Conservation (phyloP, 805 yeast genomes). For the Schizosaccharomyces cryophilus region DNA sequence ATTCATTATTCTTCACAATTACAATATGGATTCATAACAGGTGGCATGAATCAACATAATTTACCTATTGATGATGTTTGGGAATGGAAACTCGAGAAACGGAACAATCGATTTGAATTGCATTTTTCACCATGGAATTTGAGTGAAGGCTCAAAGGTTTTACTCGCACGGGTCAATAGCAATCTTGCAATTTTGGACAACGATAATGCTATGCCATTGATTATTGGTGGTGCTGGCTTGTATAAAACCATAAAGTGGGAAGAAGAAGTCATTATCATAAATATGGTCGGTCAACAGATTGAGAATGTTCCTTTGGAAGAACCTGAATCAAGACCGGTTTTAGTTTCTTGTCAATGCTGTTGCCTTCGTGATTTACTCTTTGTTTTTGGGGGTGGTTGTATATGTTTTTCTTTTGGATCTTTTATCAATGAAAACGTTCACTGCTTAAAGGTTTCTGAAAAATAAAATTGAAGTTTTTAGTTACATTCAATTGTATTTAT, state of each 20-base stretch:
- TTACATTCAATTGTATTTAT: not conserved
- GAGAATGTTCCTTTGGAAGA: not conserved
- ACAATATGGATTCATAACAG: not conserved
- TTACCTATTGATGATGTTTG: not conserved
- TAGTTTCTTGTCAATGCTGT: constrained; percentile 6
- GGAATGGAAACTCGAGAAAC: not conserved
- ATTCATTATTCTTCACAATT: not conserved
- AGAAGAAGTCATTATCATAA: not conserved
- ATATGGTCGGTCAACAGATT: not conserved
- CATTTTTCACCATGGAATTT: not conserved
- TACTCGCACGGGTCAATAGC: not conserved
- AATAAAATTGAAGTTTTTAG: not conserved
- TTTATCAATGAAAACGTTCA: not conserved
- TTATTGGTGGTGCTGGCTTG: not conserved
- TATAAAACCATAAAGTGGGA: not conserved
- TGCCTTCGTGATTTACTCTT: not conserved
- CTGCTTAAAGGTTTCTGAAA: not conserved
- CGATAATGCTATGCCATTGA: not conserved
- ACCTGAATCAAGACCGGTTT: not conserved
- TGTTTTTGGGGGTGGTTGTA: not conserved
- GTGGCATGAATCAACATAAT: not conserved
- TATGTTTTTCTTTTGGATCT: not conserved
- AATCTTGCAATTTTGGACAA: not conserved
- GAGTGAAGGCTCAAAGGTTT: not conserved
- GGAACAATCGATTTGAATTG: not conserved